Evolutionary conservation across 2,329 filamentous ascomycete genomes (phyloP), one percentile per base, ranked within the genome.

Genomic region (Harringtonia lauricola): DNA sequence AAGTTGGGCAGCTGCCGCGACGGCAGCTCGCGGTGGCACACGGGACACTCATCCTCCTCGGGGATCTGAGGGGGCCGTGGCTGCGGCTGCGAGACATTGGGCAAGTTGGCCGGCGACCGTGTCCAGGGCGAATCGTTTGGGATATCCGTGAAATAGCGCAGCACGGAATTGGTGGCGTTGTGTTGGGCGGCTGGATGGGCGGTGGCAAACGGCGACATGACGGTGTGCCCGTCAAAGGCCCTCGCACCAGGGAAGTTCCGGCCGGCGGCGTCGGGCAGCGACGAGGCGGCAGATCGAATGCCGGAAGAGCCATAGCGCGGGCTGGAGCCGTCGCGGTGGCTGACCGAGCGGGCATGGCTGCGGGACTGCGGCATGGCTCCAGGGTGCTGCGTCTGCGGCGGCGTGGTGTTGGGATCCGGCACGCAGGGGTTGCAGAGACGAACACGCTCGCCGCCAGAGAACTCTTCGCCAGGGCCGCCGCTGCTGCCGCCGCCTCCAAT

Each of bases 21-120:
- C 1, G 84, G 83, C 4, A 88, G 68, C 60, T 87, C 82, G 31
- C 68, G 63, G 54, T 85, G 83, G 53, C 85, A 90, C 36, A 89
- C 74, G 1, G 84, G 84, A 49, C 85, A 90, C 54, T 86, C 81
- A 56, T 89, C 84, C 55, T 88, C 84, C 57, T 89, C 85, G 7
- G 70, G 67, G 54, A 74, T 69, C 44, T 72, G 74, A 1, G 65
- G 69, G 12, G 66, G 67, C 4, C 63, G 66, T 22, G 34, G 41
- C 19, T n/a, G 34, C 5, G 30, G 35, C 19, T 9, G 43, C 15
- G 10, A 17, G n/a, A 10, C 18, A 6, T 13, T 19, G 9, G 24
- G n/a, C n/a, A n/a, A n/a, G n/a, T n/a, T n/a, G n/a, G n/a, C n/a
- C n/a, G n/a, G n/a, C n/a, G n/a, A n/a, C n/a, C n/a, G n/a, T n/a